A percentile compares a stretch with the other conserved stretches of the same genome.
These are phyloP conservation scores for Dryadomyces sulphureus DNA, from an alignment of 2,329 filamentous ascomycete species.

Conservation along the genomic window DNA sequence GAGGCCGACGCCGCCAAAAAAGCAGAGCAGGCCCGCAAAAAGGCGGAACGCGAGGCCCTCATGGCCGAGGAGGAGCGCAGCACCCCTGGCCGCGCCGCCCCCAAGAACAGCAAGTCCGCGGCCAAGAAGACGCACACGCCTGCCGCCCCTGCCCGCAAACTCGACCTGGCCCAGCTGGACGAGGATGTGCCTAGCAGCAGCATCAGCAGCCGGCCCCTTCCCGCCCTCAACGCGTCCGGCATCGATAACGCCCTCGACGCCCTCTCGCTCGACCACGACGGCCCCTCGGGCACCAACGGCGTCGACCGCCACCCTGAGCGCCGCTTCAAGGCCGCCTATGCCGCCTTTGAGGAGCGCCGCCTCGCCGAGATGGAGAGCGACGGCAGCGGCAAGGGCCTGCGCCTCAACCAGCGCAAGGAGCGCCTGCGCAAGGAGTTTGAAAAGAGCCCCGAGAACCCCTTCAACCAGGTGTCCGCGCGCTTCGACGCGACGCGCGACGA, in stretches of 20 bases:
- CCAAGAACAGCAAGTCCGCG: conserved; percentile 55
- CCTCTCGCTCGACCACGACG: conserved; percentile 42
- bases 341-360: conserved; percentile 66
- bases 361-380: conserved; percentile 77
- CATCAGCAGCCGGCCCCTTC: conserved; percentile 19
- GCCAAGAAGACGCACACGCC: conserved; percentile 45
- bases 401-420: conserved; percentile 73
- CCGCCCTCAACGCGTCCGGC: conserved; percentile 63
- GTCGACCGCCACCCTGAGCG: conserved; percentile 86
- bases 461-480: conserved; percentile 65
- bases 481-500: conserved; percentile 76
- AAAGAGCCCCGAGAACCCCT: conserved; percentile 87
- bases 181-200: conserved; percentile 28
- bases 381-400: conserved; percentile 54
- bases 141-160: conserved; percentile 35
- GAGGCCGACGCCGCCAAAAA: conserved; percentile 76
- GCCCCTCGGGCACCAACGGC: conserved; percentile 18
- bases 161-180: conserved; percentile 59
- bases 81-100: conserved; percentile 38
- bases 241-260: conserved; percentile 93
- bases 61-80: conserved; percentile 68
- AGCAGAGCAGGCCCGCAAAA: conserved; percentile 70
- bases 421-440: conserved; percentile 85
- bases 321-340: conserved; percentile 73
- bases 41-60: conserved; percentile 78